These are phyloP conservation scores for Trichothecium roseum DNA, from an alignment of 2,329 filamentous ascomycete species.

Conservation along the genomic window DNA sequence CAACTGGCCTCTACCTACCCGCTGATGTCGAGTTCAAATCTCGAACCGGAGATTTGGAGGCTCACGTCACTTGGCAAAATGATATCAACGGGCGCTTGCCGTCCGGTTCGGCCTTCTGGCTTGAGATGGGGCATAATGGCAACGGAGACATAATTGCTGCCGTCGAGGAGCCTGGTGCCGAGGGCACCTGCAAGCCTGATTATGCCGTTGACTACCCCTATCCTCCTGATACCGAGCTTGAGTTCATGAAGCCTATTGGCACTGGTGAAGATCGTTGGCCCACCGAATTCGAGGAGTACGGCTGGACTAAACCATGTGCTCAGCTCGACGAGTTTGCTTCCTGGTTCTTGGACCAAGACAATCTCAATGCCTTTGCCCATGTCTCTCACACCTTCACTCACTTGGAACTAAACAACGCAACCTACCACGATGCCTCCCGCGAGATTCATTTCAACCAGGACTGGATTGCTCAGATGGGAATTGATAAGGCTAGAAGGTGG, in stretches of 20 bases:
- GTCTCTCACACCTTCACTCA: conserved; percentile 56
- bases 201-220: conserved; percentile 32
- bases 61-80: conserved; percentile 30
- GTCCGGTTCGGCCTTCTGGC: conserved; percentile 37
- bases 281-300: conserved; percentile 36
- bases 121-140: conserved; percentile 44
- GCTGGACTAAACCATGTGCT: conserved; percentile 38
- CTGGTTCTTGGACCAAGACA: conserved; percentile 40
- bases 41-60: conserved; percentile 33
- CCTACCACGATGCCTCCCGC: conserved; percentile 42
- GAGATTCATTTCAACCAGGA: conserved; percentile 51
- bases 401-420: conserved; percentile 47
- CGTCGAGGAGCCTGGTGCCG: conserved; percentile 33
- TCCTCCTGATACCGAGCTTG: conserved; percentile 32
- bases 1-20: conserved; percentile 37
- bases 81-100: conserved; percentile 35
- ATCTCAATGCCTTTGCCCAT: conserved; percentile 43
- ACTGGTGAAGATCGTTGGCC: conserved; percentile 40
- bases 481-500: conserved; percentile 34
- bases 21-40: conserved; percentile 37
- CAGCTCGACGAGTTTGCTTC: conserved; percentile 35
- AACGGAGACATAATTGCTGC: conserved; percentile 39
- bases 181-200: conserved; percentile 26
- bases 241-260: conserved; percentile 35
- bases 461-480: conserved; percentile 44